A percentile compares a stretch with the other conserved stretches of the same genome.
phyloP scores from a whole-genome alignment of 1,284 basidiomycete genomes.

The Cryptococcus hybrid region DNA sequence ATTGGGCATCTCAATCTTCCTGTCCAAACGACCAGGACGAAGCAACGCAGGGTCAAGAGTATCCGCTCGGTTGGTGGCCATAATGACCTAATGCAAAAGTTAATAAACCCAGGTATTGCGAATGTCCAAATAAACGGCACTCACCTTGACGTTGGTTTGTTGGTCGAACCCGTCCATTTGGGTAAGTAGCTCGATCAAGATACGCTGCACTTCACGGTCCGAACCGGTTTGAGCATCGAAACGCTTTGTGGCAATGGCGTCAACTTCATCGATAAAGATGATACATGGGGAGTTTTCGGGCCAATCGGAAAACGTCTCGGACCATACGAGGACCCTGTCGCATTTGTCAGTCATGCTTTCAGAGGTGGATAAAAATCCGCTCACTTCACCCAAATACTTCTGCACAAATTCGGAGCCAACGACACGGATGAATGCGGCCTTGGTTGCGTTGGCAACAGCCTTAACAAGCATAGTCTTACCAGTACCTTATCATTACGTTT shows the following conservation, averaged over 20 bases:
- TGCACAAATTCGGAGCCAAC: conserved; percentile 99
- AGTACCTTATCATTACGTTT: conserved; percentile 62
- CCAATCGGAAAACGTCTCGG: conserved; percentile 96
- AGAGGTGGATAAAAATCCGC: conserved; percentile 8
- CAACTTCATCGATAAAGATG: conserved; percentile 99
- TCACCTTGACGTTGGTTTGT: conserved; percentile 95
- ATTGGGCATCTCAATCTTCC: conserved; percentile 98
- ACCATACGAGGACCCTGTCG: conserved; percentile 92
- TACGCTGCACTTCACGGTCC: conserved; percentile 98
- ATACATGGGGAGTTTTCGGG: conserved; percentile 97
- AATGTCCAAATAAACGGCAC: conserved; percentile 9
- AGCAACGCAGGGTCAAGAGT: conserved; percentile 95
- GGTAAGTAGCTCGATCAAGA: conserved; percentile 95
- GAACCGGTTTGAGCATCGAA: conserved; percentile 99
- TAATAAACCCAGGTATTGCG: no score
- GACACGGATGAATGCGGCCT: conserved; percentile 95
- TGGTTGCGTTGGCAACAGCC: conserved; percentile 96
- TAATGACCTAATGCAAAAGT: conserved; percentile 70
- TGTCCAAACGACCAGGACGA: conserved; percentile 94
- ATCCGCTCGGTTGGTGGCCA: conserved; percentile 97
- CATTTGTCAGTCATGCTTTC: conserved; percentile 1
- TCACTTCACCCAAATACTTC: conserved; percentile 91
- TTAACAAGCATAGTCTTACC: conserved; percentile 99
- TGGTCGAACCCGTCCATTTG: conserved; percentile 99
- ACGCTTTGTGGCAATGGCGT: conserved; percentile 99